Evolutionary conservation across 2,329 filamentous ascomycete genomes (phyloP), one percentile per base, ranked within the genome.

Genomic region (Aureobasidium melanogenum): DNA sequence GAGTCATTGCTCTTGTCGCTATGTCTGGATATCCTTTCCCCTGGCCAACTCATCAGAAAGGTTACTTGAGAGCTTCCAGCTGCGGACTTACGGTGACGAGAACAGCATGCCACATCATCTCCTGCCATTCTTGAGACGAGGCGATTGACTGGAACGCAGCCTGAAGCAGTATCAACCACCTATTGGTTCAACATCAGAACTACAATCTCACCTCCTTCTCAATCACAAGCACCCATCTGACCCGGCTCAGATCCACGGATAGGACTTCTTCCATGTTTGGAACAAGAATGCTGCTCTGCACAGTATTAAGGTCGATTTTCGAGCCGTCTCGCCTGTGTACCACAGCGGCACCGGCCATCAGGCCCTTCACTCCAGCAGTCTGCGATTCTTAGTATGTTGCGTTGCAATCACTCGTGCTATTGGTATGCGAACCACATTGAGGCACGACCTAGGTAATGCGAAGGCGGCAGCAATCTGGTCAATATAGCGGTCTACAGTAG

Each of bases 1-100:
- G 78, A 1, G 93, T 74, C 58, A 93, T 86, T 17, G 79, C 79
- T 8, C 88, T 79, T 0, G 88, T 91, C 1, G 82, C 80, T 51
- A 93, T 75, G 66, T 94, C 90, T 0, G 90, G 89, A 68, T 91
- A 94, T 1, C 90, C 90, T 77, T 92, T 94, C 0, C 85, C 89
- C 87, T 91, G 58, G 5, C 24, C 10, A 38, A 5, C 7, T 5
- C 22, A 26, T 56, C n/a, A 56, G 39, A 44, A 48, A 10, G 7
- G 19, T 10, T 36, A 51, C 46, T 64, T 4, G 22, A 30, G 22
- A 28, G 10, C 50, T 22, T 30, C 24, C 2, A 30, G 44, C 34
- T 43, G n/a, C 17, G 17, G 30, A 19, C 36, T 54, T 17, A 87
- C 87, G 3, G 89, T 92, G 24, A 92, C 67, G 0, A 90, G 70